Evolutionary conservation across 352 stramenopile species (phyloP), one percentile per base, ranked within the genome.

Genomic region (Phytopythium helicoides): DNA sequence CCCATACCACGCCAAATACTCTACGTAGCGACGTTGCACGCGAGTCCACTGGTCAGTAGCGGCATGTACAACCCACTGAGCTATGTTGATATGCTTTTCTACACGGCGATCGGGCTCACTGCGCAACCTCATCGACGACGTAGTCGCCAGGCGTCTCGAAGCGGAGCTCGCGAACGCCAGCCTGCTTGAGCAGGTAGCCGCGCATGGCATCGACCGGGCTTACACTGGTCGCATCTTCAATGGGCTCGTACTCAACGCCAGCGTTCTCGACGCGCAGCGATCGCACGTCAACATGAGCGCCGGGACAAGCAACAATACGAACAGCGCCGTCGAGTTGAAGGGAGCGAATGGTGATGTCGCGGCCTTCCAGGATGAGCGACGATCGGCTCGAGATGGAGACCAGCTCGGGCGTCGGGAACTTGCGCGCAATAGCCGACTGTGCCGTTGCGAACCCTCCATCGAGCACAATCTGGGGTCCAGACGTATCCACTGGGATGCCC

Each of bases 151-250:
- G 73, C 3, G 51, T 47, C 28, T 78, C 61, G 23, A 87, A 82
- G 38, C 51, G 38, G 25, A 89, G 61, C 19, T 78, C 70, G 28
- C 74, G 64, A 15, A 83, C 6, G 26, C 72, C 66, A 0, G 56
- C 18, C 16, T 68, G 56, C n/a, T 66, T 63, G 11, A 89, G 46
- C 3, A 51, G 47, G 51, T 89, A 89, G 22, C 78, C 78, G 31
- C 78, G 73, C 73, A 87, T 89, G 12, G 64, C 56, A 28, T 79
- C 64, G 9, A 89, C 63, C 1, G 76, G 60, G 33, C 71, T 60
- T 1, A 40, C 55, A 18, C 67, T 47, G 9, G 31, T 41, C 0
- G 47, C 46, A 12, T 36, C 6, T 3, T 63, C 60, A 3, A 61
- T 54, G 0, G 62, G 19, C 25, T 69, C 57, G 36, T 88, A 88